Percentiles rank a stretch among this genome's conserved stretches.
These are phyloP conservation scores for Mallotus repandus DNA, from an alignment of 441 rosid genomes.

Conservation along the genomic window DNA sequence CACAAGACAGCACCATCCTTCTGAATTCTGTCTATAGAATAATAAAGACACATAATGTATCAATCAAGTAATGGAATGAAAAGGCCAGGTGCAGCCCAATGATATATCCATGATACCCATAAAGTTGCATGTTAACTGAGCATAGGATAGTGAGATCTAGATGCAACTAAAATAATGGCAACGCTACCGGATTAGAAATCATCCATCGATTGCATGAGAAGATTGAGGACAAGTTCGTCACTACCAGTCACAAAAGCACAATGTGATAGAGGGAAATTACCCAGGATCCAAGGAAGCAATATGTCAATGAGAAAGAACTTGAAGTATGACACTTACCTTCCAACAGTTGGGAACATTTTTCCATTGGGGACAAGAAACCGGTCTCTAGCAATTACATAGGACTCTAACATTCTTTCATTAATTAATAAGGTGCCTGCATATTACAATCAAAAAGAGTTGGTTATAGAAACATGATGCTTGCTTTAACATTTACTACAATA, in stretches of 20 bases:
- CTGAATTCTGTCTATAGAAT: no score
- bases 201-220: conserved; percentile 11
- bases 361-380: conserved; percentile 78
- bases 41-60: neutral
- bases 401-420: conserved; percentile 94
- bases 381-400: conserved; percentile 95
- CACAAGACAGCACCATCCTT: neutral
- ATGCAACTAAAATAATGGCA: neutral
- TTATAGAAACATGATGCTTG: neutral
- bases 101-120: neutral
- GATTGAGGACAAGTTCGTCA: conserved; percentile 6
- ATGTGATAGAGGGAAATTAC: neutral
- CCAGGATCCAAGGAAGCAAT: neutral
- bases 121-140: neutral
- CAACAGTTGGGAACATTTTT: conserved; percentile 85
- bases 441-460: conserved; percentile 13
- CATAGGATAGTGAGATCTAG: neutral
- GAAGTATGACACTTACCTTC: conserved; percentile 53
- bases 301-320: neutral
- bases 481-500: neutral
- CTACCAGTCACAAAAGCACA: neutral
- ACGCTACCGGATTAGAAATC: neutral
- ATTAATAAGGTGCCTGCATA: conserved; percentile 80
- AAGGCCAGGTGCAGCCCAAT: conserved; percentile 3
- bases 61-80: neutral